Evolutionary conservation across 2,329 filamentous ascomycete species (phyloP), one percentile per base, ranked within the genome.

Genomic region (Curvularia hawaiiensis): DNA sequence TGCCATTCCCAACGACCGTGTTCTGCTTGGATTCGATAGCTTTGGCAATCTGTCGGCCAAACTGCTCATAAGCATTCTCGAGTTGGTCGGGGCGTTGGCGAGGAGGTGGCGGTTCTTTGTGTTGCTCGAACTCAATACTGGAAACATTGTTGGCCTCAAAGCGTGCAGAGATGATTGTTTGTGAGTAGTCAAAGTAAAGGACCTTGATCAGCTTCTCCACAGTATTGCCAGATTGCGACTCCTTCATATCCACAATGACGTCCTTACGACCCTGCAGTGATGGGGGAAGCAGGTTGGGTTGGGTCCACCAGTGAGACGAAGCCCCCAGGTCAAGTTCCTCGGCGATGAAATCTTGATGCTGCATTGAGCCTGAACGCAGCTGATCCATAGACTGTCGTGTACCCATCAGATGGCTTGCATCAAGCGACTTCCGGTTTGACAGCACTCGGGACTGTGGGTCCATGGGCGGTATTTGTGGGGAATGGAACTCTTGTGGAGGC

Each of bases 111-210:
- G 86, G 81, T 70, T 97, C 91, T 69, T 98, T 94, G 44, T 88
- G 87, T 77, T 99, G 95, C 68, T 96, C 90, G 7, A 98, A 77
- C 33, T 85, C 81, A 11, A 88, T 89, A 68, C 94, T 88, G 2
- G 85, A 81, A 3, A 90, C 84, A 71, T 96, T 88, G 52, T 87
- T 85, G 1, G 88, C 81, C 73, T 97, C 90, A 74, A 90, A 98
- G 50, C 84, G 88, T 18, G 88, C 90, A 0, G 89, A 92, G 69
- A 99, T 85, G 62, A 96, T 83, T 0, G 94, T 98, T 74, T 98
- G 95, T 18, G 93, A 97, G 76, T 99, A 99, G 78, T 99, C 95
- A 69, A 92, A 88, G 79, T 91, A 99, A 9, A 99, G 79, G n/a
- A 98, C 82, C 67, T 90, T 95, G 41, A 97, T 83, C 58, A 93